Base-by-base conservation (phyloP, 2,329 filamentous ascomycete genomes). In the Beauveria varroae region DNA sequence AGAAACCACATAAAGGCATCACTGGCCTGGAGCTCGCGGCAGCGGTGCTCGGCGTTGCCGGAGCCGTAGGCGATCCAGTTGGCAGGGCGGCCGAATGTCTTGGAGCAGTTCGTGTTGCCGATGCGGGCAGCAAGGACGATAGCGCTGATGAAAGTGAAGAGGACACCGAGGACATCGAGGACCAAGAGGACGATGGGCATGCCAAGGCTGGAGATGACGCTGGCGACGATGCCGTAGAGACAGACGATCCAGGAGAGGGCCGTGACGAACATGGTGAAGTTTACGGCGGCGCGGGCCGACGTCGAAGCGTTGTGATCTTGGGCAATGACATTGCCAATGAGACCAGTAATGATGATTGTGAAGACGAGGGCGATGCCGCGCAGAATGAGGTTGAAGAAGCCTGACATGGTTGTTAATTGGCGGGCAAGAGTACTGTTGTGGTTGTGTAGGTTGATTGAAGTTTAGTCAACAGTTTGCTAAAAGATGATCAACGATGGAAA, bases 1-100 rank as follows among this genome's bases (percentile, higher is more conserved):
- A 90, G 81, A 76, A 93, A 92, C 88, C 88, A 93, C 75, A 91
- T 81, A 76, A 93, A 93, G 43, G 84, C 88, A 40, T 83, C 85
- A 64, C 83, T 82, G 43, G 89, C 89, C 76, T 93, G 89, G 18
- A 90, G 83, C 75, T 91, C 85, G 64, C 84, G 86, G 76, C 90
- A 93, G 65, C 88, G 83, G 77, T 87, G 85, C 71, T 78, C 73
- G 63, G 81, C 77, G 73, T 87, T 71, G 64, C 65, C 63, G 51
- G 85, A 86, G 62, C 86, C 86, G 71, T 81, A 88, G 28, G 80
- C 86, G 70, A 90, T 84, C 75, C 79, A 82, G 73, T 82, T 81
- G 67, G 66, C 47, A 34, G 72, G 68, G 47, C 74, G 65, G 62
- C 70, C 67, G 9, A 65, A 55, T 9, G 68, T 70, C 68, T 86